Evolutionary conservation across 768 basidiomycete genomes (phyloP), one percentile per base, ranked within the genome.

Genomic region (Collybia nuda): DNA sequence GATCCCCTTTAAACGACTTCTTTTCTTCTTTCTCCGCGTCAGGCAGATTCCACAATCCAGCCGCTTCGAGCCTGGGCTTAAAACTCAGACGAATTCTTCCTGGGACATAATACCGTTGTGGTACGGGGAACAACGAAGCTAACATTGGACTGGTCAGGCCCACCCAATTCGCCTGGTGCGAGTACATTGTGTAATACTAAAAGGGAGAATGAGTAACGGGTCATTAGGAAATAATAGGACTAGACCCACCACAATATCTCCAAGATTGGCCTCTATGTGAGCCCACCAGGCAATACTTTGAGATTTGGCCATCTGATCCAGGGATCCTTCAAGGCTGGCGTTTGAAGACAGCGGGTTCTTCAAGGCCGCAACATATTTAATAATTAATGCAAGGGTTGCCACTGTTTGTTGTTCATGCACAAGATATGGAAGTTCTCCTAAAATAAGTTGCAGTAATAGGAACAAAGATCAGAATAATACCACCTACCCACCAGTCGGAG

Each of bases 51-150:
- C 89, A 90, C 19, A 91, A 61, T 8, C 82, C 86, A 22, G 77
- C 76, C 6, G 76, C 76, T 61, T 86, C 80, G 29, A 93, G 68
- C 12, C 86, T 78, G 11, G 78, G 70, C 47, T 67, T 75, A 55
- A 85, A 79, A 15, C 74, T 62, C 22, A 77, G 71, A 35, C 88
- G 79, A 26, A 91, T 76, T 15, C 88, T 78, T 5, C 64, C 60
- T 0, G 89, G 85, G 6, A 88, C 79, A 59, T 86, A 93, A 62
- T 89, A 92, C 7, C 82, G 77, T 58, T 88, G 86, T 1, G 88
- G 90, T 2, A 86, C 48, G 12, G 81, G 76, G 47, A 87, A 81
- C 56, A 83, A 64, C 5, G 77, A 75, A 0, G 76, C 79, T 36
- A 92, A 67, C 0, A 74, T 66, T 3, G 77, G 79, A 29, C 76